Percentiles rank a stretch among this genome's conserved stretches.
Evolutionary conservation across 1,284 basidiomycete genomes (phyloP).

Genomic region (Moesziomyces globuligerus): DNA sequence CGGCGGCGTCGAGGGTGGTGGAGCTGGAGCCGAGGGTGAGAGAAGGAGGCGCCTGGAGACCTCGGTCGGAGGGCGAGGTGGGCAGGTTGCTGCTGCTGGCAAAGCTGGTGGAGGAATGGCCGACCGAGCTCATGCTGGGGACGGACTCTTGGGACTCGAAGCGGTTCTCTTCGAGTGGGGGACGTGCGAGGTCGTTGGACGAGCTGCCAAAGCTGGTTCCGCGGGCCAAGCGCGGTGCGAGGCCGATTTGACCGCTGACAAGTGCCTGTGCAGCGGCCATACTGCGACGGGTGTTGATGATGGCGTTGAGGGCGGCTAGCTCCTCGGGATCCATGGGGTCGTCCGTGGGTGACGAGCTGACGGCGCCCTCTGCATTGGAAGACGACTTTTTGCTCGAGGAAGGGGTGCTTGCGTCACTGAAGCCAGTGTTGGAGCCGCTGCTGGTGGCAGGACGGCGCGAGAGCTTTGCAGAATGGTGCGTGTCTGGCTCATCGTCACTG

Average conservation of each 20-base stretch:
- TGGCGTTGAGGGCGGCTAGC: constrained; percentile 64
- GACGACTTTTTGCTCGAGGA: constrained; percentile 1
- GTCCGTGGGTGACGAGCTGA: constrained; percentile 20
- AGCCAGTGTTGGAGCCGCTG: background rate
- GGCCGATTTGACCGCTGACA: constrained; percentile 49
- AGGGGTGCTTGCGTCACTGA: background rate
- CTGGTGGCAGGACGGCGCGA: constrained; percentile 5
- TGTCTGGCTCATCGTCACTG: constrained; percentile 11
- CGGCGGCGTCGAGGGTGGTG: constrained; percentile 13
- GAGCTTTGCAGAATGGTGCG: background rate
- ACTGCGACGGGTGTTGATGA: constrained; percentile 65
- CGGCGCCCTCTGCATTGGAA: constrained; percentile 2
- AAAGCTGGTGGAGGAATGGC: constrained; percentile 25
- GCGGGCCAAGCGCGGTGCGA: constrained; percentile 16
- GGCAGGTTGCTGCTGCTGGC: constrained; percentile 35
- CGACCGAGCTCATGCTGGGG: constrained; percentile 44
- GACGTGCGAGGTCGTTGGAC: constrained; percentile 18
- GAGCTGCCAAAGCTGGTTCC: constrained; percentile 39
- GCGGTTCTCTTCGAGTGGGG: constrained; percentile 29
- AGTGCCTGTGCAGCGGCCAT: constrained; percentile 65
- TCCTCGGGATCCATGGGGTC: constrained; percentile 63
- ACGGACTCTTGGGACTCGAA: constrained; percentile 47
- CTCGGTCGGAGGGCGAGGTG: constrained; percentile 15
- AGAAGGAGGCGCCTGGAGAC: constrained; percentile 2
- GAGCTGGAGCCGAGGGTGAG: constrained; percentile 9